phyloP scores from a whole-genome alignment of 495 filamentous ascomycete species.

The Lophiostoma macrostomum region DNA sequence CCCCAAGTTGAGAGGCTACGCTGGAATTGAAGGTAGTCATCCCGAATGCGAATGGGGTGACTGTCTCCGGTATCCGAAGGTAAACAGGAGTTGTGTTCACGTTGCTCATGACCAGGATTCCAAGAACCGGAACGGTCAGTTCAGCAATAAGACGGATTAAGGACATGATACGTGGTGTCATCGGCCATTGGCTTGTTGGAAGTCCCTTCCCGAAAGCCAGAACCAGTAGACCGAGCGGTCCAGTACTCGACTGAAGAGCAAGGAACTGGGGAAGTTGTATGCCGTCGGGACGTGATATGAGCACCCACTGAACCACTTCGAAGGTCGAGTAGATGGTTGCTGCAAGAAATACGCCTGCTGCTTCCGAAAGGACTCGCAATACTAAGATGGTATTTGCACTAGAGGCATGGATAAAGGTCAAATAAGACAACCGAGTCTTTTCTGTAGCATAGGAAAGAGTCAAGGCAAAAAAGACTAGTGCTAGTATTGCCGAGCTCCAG shows the following conservation, averaged over 20 bases:
- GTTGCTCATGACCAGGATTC: conserved; percentile 23
- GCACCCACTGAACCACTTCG: conserved; percentile 25
- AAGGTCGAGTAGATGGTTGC: conserved; percentile 20
- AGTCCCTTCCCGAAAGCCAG: conserved; percentile 13
- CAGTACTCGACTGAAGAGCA: conserved; percentile 16
- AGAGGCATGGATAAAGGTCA: conserved; percentile 15
- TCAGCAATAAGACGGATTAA: conserved; percentile 18
- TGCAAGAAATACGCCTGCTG: conserved; percentile 15
- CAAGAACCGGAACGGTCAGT: conserved; percentile 11
- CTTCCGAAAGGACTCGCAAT: conserved; percentile 17
- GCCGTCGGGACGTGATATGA: conserved; percentile 18
- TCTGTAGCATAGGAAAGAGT: conserved; percentile 22
- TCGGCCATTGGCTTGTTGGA: conserved; percentile 12
- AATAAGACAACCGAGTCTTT: conserved; percentile 4
- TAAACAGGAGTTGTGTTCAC: conserved; percentile 14
- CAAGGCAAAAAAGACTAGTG: conserved; percentile 14
- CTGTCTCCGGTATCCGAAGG: conserved; percentile 3
- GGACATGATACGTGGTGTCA: conserved; percentile 14
- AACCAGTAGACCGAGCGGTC: conserved; percentile 13
- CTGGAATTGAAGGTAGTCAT: conserved; percentile 24
- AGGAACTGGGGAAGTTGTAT: conserved; percentile 23
- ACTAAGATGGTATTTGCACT: conserved; percentile 20
- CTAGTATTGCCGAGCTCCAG: conserved; percentile 13
- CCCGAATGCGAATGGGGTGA: conserved; percentile 11
- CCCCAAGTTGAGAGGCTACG: conserved; percentile 18